Evolutionary conservation across 371 early-diverging fungal genomes (phyloP).

Genomic region (Mortierella sp.): DNA sequence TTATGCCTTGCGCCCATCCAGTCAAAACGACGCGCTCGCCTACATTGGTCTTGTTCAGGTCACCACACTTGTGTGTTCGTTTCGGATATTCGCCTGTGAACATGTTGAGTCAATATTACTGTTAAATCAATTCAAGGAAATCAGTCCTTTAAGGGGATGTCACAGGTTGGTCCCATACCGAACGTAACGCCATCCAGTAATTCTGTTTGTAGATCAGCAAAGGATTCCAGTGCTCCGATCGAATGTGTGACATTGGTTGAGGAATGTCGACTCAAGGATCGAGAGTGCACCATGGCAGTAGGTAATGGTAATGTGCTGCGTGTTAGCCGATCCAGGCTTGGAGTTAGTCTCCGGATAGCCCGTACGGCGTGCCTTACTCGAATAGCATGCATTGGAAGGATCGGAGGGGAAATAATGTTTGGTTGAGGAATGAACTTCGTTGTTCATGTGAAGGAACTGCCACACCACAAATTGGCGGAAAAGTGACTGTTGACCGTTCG

Average conservation of each 20-base stretch:
- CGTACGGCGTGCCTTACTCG: constrained; percentile 16
- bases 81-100: constrained; percentile 59
- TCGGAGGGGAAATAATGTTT: not conserved
- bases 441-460: not conserved
- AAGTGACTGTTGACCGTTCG: not conserved
- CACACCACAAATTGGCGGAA: not conserved
- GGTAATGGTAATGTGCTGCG: not conserved
- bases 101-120: not conserved
- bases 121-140: not conserved
- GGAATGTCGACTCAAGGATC: not conserved
- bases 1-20: constrained; percentile 83
- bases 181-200: constrained; percentile 45
- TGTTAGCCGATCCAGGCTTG: too few species aligned
- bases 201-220: constrained; percentile 13
- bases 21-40: constrained; percentile 75
- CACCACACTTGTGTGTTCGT: constrained; percentile 81
- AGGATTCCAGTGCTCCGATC: not conserved
- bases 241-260: not conserved
- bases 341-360: constrained; percentile 1
- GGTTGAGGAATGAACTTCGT: not conserved
- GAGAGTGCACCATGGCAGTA: not conserved
- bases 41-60: constrained; percentile 63
- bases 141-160: not conserved
- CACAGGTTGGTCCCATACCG: constrained; percentile 15
- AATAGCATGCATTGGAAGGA: constrained; percentile 19